These are phyloP conservation scores for Diplosphaera chodatii DNA, from an alignment of 139 green algal genomes.

Conservation along the genomic window DNA sequence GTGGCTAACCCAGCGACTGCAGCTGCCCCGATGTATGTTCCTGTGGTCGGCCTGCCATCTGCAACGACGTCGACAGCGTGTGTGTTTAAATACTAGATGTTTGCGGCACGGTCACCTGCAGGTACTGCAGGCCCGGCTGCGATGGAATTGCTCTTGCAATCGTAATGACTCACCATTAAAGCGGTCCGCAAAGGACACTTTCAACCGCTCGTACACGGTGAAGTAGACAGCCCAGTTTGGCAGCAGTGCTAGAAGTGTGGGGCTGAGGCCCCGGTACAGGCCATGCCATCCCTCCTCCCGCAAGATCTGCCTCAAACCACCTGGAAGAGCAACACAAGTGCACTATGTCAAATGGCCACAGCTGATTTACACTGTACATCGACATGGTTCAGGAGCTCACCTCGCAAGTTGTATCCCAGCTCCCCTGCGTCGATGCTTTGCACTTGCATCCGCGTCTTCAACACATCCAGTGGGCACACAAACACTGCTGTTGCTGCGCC, in stretches of 20 bases:
- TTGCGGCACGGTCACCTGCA: too few species aligned
- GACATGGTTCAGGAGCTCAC: too few species aligned
- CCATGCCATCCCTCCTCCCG: conserved; percentile 72
- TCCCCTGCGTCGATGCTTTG: conserved; percentile 21
- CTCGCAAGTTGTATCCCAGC: not conserved
- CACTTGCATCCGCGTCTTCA: conserved; percentile 96
- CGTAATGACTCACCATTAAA: conserved; percentile 11
- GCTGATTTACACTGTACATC: too few species aligned
- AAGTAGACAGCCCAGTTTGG: conserved; percentile 99
- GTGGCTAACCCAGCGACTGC: conserved; percentile 82
- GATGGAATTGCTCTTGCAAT: too few species aligned
- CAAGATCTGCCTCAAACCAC: conserved; percentile 71
- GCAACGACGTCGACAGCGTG: too few species aligned
- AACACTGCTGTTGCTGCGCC: conserved; percentile 84
- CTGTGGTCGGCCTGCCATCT: not conserved
- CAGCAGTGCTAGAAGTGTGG: conserved; percentile 90
- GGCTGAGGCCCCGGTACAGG: conserved; percentile 87
- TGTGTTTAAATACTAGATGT: too few species aligned
- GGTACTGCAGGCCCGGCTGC: too few species aligned
- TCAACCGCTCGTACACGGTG: conserved; percentile 84
- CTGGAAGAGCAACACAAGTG: too few species aligned
- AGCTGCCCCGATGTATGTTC: conserved; percentile 68
- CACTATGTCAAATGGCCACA: too few species aligned
- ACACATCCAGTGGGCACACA: conserved; percentile 94
- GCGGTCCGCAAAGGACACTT: conserved; percentile 34